These are phyloP conservation scores for Fusarium dimerum DNA, from an alignment of 2,329 filamentous ascomycete species.

Conservation along the genomic window DNA sequence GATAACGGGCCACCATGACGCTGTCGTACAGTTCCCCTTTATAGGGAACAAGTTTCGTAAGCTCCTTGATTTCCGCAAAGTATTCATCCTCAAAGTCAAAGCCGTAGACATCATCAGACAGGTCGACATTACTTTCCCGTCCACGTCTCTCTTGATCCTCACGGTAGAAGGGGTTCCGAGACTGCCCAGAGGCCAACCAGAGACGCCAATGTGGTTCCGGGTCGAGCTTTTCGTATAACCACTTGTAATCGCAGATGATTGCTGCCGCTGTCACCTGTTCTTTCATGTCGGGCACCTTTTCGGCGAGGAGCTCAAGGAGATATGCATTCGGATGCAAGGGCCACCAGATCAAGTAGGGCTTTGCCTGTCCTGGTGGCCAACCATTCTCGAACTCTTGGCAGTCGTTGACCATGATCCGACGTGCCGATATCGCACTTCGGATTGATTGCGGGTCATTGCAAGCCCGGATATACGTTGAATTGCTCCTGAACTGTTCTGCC, in stretches of 20 bases:
- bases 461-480: not conserved
- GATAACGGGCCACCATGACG: too few species aligned
- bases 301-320: not conserved
- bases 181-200: not conserved
- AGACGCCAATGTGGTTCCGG: not conserved
- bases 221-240: not conserved
- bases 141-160: constrained; percentile 1
- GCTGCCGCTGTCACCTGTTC: not conserved
- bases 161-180: not conserved
- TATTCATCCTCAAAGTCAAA: not conserved
- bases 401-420: constrained; percentile 11
- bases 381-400: not conserved
- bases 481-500: constrained; percentile 3
- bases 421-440: constrained; percentile 1
- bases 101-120: not conserved
- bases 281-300: constrained; percentile 3
- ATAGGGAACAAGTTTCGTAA: not conserved
- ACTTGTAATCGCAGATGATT: constrained; percentile 7
- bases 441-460: not conserved
- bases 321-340: not conserved
- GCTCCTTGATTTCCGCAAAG: not conserved
- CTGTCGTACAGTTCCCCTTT: not conserved
- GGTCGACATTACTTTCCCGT: not conserved
- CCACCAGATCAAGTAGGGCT: constrained; percentile 11
- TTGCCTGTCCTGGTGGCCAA: not conserved